These are phyloP conservation scores for Radiomyces spectabilis DNA, from an alignment of 192 early-diverging fungal genomes.

Conservation along the genomic window DNA sequence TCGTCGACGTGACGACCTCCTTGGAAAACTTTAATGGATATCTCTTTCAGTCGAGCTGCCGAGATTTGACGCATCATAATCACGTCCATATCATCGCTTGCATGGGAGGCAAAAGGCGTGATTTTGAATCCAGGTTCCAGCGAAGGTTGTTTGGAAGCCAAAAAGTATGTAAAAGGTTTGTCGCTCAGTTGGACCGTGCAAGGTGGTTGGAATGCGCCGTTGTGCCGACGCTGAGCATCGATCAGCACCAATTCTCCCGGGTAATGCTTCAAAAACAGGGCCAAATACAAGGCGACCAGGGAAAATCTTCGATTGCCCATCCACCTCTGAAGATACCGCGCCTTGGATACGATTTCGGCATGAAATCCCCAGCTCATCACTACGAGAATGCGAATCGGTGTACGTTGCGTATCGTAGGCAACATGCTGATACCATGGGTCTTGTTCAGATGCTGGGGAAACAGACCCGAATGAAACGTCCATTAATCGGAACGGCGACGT, in stretches of 20 bases:
- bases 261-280: constrained; percentile 33
- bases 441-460: too few species aligned
- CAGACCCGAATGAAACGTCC: constrained; percentile 26
- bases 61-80: constrained; percentile 28
- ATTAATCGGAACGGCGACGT: constrained; percentile 21
- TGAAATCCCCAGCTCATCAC: constrained; percentile 47
- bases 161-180: constrained; percentile 37
- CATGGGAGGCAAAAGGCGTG: constrained; percentile 33
- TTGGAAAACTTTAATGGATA: constrained; percentile 23
- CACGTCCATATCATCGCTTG: constrained; percentile 35
- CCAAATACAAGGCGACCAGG: constrained; percentile 31
- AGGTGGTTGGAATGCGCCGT: not conserved
- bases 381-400: constrained; percentile 17
- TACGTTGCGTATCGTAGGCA: not conserved
- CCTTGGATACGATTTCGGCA: constrained; percentile 41
- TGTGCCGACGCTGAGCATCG: constrained; percentile 19
- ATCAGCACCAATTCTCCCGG: constrained; percentile 23
- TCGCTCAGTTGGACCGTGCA: not conserved
- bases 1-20: constrained; percentile 30
- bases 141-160: constrained; percentile 34
- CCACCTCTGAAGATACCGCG: constrained; percentile 30
- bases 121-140: constrained; percentile 42
- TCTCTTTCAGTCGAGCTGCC: constrained; percentile 20
- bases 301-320: constrained; percentile 41
- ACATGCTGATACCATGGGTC: constrained; percentile 18